Conservation (phyloP, 768 basidiomycete species). For the Leccinum boreale region DNA sequence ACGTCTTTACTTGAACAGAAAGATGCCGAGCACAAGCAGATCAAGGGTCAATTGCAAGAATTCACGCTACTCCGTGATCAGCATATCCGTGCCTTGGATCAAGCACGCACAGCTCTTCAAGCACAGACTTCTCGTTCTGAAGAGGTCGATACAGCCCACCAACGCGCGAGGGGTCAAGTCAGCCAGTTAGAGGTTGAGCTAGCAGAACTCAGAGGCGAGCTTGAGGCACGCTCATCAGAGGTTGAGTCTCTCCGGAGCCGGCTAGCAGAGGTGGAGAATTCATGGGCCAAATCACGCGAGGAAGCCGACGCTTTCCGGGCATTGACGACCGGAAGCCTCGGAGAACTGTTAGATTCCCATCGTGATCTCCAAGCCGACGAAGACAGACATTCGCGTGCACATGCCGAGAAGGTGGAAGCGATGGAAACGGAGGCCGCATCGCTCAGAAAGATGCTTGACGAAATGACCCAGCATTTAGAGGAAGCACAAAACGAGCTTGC, state of each 20-base stretch:
- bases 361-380: constrained; percentile 83
- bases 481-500: constrained; percentile 61
- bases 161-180: constrained; percentile 67
- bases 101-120: constrained; percentile 73
- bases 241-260: constrained; percentile 64
- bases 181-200: constrained; percentile 71
- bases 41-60: constrained; percentile 69
- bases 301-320: constrained; percentile 90
- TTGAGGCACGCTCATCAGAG: constrained; percentile 73
- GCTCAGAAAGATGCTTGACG: constrained; percentile 76
- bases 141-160: constrained; percentile 74
- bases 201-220: constrained; percentile 73
- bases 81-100: constrained; percentile 84
- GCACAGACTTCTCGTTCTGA: constrained; percentile 73
- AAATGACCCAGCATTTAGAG: constrained; percentile 68
- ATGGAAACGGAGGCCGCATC: constrained; percentile 76
- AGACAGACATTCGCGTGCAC: constrained; percentile 68
- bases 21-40: constrained; percentile 69
- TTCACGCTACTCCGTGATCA: constrained; percentile 70
- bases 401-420: constrained; percentile 78
- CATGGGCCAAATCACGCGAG: constrained; percentile 88
- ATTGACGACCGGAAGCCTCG: constrained; percentile 80
- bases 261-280: constrained; percentile 79
- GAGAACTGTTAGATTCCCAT: constrained; percentile 85
- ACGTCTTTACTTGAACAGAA: constrained; percentile 72